Evolutionary conservation across 2,329 filamentous ascomycete species (phyloP).

Genomic region (Coniochaeta ligniaria): DNA sequence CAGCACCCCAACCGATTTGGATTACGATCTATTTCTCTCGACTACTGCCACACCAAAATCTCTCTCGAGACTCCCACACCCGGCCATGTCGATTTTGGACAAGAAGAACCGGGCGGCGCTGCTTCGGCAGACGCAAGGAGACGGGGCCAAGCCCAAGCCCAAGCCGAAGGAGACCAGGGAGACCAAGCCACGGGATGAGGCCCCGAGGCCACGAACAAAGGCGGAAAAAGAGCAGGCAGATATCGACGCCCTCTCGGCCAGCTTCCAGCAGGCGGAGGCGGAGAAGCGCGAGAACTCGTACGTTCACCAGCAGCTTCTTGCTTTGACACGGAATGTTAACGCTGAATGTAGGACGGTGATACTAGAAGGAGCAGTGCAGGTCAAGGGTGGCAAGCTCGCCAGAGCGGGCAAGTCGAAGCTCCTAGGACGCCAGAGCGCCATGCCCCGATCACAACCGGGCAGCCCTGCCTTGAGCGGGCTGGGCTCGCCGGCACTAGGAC

Average conservation of each 20-base stretch:
- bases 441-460: conserved; percentile 38
- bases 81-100: conserved; percentile 43
- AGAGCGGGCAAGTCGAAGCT: conserved; percentile 34
- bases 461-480: conserved; percentile 50
- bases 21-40: conserved; percentile 51
- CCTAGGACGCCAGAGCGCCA: conserved; percentile 27
- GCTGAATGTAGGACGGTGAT: conserved; percentile 27
- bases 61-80: conserved; percentile 40
- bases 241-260: conserved; percentile 40
- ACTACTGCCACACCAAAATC: conserved; percentile 39
- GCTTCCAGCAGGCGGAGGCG: conserved; percentile 32
- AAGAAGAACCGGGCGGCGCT: conserved; percentile 25
- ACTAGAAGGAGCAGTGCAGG: conserved; percentile 19
- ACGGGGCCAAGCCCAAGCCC: conserved; percentile 13
- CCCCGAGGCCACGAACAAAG: background rate
- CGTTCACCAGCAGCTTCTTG: conserved; percentile 10
- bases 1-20: conserved; percentile 32
- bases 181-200: conserved; percentile 9
- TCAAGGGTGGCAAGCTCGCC: conserved; percentile 14
- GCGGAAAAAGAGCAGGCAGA: conserved; percentile 10
- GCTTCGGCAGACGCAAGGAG: conserved; percentile 21
- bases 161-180: conserved; percentile 1
- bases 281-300: conserved; percentile 40
- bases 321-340: conserved; percentile 17
- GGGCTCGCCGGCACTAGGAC: conserved; percentile 44